Evolutionary conservation across 202 grass and related monocot species (phyloP).

Genomic region (Panicum virgatum): DNA sequence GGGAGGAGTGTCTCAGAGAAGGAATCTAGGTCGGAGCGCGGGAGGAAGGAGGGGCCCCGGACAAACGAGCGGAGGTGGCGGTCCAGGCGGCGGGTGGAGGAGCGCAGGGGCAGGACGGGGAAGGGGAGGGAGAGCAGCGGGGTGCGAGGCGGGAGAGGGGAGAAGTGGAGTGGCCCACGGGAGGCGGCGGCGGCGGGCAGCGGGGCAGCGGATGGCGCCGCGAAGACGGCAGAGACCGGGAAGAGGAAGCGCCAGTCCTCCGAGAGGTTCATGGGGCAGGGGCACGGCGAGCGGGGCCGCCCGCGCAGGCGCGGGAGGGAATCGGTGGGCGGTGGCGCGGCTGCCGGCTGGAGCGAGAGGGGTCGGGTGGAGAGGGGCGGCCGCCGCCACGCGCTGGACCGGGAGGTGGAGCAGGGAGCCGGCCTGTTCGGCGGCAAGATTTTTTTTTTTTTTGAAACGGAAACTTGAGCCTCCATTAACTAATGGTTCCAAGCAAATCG

Average conservation of each 20-base stretch:
- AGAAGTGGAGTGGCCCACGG: conserved; percentile 40
- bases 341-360: neutral
- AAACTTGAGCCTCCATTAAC: no score
- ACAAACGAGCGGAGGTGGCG: conserved; percentile 38
- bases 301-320: neutral
- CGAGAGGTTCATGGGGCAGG: conserved; percentile 47
- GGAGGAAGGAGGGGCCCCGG: conserved; percentile 41
- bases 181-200: neutral
- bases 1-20: conserved; percentile 27
- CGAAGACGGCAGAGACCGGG: conserved; percentile 52
- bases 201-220: conserved; percentile 45
- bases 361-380: neutral
- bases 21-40: conserved; percentile 29
- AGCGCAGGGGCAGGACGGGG: conserved; percentile 37
- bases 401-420: neutral
- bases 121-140: conserved; percentile 39
- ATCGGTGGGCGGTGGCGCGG: neutral
- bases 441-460: no score
- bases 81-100: conserved; percentile 32
- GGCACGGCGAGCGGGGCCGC: neutral
- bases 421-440: neutral
- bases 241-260: conserved; percentile 60
- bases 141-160: conserved; percentile 25
- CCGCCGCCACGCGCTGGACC: neutral
- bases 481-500: no score